Evolutionary conservation across 768 basidiomycete species (phyloP), one percentile per base, ranked within the genome.

Genomic region (Aureoboletus auriporus): DNA sequence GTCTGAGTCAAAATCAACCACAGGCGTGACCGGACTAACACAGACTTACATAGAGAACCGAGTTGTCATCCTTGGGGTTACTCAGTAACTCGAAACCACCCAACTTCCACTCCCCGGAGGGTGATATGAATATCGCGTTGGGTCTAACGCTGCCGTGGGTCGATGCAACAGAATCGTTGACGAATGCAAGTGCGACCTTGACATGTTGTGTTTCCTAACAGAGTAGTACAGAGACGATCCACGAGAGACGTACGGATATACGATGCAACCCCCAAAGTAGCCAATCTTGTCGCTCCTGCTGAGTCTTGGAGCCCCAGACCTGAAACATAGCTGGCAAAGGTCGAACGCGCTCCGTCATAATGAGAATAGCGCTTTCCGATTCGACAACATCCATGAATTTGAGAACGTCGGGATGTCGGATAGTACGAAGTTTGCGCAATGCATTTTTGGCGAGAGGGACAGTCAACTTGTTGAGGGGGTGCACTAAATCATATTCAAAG

Each of bases 301-400:
- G 68, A 41, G 72, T 74, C 53, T 84, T 84, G 36, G 74, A 73
- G 3, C 77, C 71, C 78, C 85, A 86, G 9, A 80, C 72, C 35
- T 79, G 69, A 42, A 96, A 63, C 1, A 80, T 78, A 8, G 69
- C 63, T 12, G 78, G 73, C 16, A 98, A 70, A 5, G 95, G 91
- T 29, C 80, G 76, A 11, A 98, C 86, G 4, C 91, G 85, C 68
- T 99, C 96, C 1, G 96, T 99, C 76, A 97, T 89, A 59, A 99
- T 89, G 65, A 90, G 86, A 37, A 98, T 79, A 1, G 79, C 79
- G 11, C 80, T 79, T 44, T 98, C 96, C 2, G 92, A 86, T 65
- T 97, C 94, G 14, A 91, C 82, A 2, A 80, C 90, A 54, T 97
- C 96, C 73, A 99, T 81, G 69, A 94, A 97, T 64, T 89, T 94